A percentile compares a stretch with the other conserved stretches of the same genome.
Evolutionary conservation across 192 early-diverging fungal genomes (phyloP).

Genomic region (Backusella liffmaniae): DNA sequence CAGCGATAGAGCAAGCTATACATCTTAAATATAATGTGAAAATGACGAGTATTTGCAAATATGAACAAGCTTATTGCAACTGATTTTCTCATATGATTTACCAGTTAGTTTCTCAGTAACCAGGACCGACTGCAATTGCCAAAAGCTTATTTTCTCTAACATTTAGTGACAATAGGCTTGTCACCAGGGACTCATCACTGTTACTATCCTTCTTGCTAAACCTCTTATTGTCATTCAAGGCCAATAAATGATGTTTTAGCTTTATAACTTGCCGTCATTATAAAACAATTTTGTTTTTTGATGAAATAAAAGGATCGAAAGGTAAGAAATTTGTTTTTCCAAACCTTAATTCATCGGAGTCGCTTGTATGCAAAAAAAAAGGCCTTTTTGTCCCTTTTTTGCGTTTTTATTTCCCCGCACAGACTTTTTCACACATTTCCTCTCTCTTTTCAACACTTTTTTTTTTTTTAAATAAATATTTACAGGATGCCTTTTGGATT

Average conservation of each 20-base stretch:
- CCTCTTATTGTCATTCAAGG: background rate
- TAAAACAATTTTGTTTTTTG: background rate
- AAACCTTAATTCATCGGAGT: no score
- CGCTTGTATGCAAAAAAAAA: no score
- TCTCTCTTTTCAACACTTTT: background rate
- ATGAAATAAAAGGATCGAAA: background rate
- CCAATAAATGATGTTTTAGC: background rate
- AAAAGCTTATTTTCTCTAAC: background rate
- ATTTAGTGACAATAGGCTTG: background rate
- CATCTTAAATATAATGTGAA: no score
- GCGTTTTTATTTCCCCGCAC: background rate
- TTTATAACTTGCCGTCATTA: no score
- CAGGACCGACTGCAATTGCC: background rate
- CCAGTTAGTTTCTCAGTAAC: background rate
- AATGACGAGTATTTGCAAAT: no score
- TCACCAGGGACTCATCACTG: background rate
- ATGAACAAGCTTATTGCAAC: background rate
- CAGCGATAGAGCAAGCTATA: no score
- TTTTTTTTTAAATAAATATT: background rate
- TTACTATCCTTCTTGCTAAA: background rate
- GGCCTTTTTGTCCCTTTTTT: background rate
- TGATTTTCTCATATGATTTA: background rate
- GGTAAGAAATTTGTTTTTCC: background rate
- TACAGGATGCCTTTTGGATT: slow-evolving; percentile 35
- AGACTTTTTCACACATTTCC: background rate